A percentile compares a stretch with the other conserved stretches of the same genome.
These are phyloP conservation scores for Penicillium vulpinum DNA, from an alignment of 2,329 filamentous ascomycete species.

Conservation along the genomic window DNA sequence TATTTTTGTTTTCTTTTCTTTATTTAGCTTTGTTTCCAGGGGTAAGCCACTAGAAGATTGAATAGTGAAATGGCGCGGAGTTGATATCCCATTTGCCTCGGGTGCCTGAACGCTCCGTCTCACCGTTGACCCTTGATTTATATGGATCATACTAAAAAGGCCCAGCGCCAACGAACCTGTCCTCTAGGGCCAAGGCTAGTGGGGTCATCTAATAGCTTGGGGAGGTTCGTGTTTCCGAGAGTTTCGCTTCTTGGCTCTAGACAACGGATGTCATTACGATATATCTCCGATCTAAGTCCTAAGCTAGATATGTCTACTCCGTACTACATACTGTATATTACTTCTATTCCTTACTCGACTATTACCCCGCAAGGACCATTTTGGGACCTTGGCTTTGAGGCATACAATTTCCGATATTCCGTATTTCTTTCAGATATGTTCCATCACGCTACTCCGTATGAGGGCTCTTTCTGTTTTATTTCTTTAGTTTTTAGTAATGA, in stretches of 20 bases:
- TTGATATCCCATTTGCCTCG: no score
- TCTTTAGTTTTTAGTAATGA: not conserved
- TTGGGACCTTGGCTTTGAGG: not conserved
- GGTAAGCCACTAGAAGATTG: not conserved
- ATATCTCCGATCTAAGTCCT: not conserved
- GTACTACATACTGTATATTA: no score
- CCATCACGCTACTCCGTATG: not conserved
- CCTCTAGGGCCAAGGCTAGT: not conserved
- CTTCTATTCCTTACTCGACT: not conserved
- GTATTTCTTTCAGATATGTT: not conserved
- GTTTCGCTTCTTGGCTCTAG: not conserved
- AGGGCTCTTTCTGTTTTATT: no score
- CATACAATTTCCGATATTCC: not conserved
- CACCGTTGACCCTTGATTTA: not conserved
- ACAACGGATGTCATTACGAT: not conserved
- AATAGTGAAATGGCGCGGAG: not conserved
- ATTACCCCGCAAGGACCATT: not conserved
- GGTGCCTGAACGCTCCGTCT: conserved; percentile 1
- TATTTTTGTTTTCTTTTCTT: not conserved
- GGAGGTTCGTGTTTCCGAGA: not conserved
- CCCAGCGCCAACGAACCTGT: not conserved
- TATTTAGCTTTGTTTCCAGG: not conserved
- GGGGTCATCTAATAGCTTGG: no score
- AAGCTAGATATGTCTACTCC: no score
- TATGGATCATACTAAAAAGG: not conserved